Percentiles rank a stretch among this genome's conserved stretches.
These are phyloP conservation scores for Xylogone sp. DNA, from an alignment of 2,329 filamentous ascomycete species.

Conservation along the genomic window DNA sequence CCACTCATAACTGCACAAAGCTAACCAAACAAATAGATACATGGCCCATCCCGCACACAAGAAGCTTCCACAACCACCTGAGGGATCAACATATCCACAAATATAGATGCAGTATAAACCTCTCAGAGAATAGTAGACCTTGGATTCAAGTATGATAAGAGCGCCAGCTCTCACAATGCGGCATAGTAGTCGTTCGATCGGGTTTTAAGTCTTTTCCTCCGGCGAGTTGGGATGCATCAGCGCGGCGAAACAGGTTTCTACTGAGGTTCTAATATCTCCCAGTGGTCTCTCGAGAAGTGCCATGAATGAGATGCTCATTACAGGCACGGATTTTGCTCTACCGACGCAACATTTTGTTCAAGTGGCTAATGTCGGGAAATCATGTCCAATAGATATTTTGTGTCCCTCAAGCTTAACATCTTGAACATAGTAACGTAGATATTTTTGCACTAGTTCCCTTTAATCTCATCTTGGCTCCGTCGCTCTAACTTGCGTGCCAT, in stretches of 20 bases:
- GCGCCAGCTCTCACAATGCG: not conserved
- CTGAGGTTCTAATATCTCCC: slow-evolving; percentile 11
- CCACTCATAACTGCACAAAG: slow-evolving; percentile 20
- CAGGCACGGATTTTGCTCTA: not conserved
- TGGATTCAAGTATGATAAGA: not conserved
- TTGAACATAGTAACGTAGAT: not conserved
- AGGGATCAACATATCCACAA: slow-evolving; percentile 66
- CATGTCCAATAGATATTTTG: not conserved
- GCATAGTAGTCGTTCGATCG: not conserved
- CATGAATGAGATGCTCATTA: not conserved
- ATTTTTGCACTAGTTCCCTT: not conserved
- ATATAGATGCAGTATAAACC: slow-evolving; percentile 2
- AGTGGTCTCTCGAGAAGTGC: not conserved
- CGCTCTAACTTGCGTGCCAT: slow-evolving; percentile 6
- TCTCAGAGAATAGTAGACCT: not conserved
- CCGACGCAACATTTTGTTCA: not conserved
- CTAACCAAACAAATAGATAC: slow-evolving; percentile 55
- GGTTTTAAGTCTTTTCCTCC: slow-evolving; percentile 9
- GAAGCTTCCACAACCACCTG: slow-evolving; percentile 90
- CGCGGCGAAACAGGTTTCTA: slow-evolving; percentile 27
- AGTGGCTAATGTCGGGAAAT: not conserved
- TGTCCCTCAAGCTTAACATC: not conserved
- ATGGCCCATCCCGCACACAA: slow-evolving; percentile 92
- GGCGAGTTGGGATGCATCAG: slow-evolving; percentile 26
- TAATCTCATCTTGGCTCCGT: not conserved